phyloP scores from a whole-genome alignment of 768 basidiomycete genomes.

The Boletales sp. region DNA sequence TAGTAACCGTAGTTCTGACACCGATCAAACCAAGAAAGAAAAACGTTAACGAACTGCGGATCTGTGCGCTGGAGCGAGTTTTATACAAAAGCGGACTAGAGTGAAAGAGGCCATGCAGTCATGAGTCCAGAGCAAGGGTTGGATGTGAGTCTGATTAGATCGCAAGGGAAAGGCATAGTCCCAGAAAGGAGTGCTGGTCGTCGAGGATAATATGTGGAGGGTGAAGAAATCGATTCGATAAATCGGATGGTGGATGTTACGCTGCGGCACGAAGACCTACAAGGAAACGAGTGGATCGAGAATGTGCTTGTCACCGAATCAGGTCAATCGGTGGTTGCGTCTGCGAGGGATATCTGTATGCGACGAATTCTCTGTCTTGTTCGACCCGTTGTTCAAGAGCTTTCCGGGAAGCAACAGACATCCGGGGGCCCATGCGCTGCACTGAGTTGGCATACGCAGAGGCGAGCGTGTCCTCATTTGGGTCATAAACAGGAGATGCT shows the following conservation, averaged over 20 bases:
- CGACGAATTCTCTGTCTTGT: conserved; percentile 82
- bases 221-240: conserved; percentile 9
- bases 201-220: conserved; percentile 15
- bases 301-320: conserved; percentile 37
- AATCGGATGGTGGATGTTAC: conserved; percentile 19
- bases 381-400: conserved; percentile 76
- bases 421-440: conserved; percentile 48
- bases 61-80: conserved; percentile 4
- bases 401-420: conserved; percentile 66
- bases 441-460: conserved; percentile 48
- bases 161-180: conserved; percentile 19
- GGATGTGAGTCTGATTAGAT: conserved; percentile 10
- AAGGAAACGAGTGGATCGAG: conserved; percentile 6
- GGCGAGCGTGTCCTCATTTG: conserved; percentile 45
- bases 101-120: conserved; percentile 18
- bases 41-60: conserved; percentile 5
- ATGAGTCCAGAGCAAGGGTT: conserved; percentile 26
- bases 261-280: conserved; percentile 17
- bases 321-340: conserved; percentile 62
- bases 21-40: conserved; percentile 21
- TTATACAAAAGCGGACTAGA: conserved; percentile 13
- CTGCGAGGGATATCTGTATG: conserved; percentile 81
- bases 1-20: conserved; percentile 13
- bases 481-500: conserved; percentile 40
- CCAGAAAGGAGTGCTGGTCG: conserved; percentile 23